Evolutionary conservation across 2,329 filamentous ascomycete genomes (phyloP).

Genomic region (Diplocarpon rosae): DNA sequence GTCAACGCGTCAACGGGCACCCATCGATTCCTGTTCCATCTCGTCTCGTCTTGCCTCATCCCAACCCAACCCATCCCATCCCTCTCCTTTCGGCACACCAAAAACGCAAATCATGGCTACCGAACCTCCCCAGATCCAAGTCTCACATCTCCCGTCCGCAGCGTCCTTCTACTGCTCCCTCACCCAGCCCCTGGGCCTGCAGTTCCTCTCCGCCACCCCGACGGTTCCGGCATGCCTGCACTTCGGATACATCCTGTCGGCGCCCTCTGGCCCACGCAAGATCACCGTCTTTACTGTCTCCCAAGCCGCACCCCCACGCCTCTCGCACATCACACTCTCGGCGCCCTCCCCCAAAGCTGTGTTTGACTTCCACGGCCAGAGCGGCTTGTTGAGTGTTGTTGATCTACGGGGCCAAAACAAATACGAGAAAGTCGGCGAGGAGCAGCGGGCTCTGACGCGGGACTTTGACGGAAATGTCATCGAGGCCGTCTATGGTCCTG

Average conservation of each 20-base stretch:
- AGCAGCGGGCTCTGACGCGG: slow-evolving; percentile 41
- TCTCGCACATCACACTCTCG: slow-evolving; percentile 43
- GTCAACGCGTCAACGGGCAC: too few species aligned
- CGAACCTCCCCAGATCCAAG: slow-evolving; percentile 40
- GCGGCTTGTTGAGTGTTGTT: slow-evolving; percentile 24
- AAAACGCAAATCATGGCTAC: not conserved
- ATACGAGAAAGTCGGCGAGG: slow-evolving; percentile 8
- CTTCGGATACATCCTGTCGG: slow-evolving; percentile 32
- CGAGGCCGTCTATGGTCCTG: slow-evolving; percentile 49
- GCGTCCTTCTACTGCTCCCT: slow-evolving; percentile 76
- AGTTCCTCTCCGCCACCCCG: slow-evolving; percentile 25
- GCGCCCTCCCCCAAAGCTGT: slow-evolving; percentile 56
- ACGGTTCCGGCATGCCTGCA: slow-evolving; percentile 19
- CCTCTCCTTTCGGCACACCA: too few species aligned
- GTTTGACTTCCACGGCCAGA: slow-evolving; percentile 53
- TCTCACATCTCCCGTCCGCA: slow-evolving; percentile 67
- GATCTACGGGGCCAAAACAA: slow-evolving; percentile 1
- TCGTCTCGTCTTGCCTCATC: too few species aligned
- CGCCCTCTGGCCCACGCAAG: slow-evolving; percentile 6
- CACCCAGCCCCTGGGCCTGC: slow-evolving; percentile 66
- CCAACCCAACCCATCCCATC: too few species aligned
- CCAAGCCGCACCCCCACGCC: slow-evolving; percentile 33
- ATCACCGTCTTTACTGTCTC: slow-evolving; percentile 31
- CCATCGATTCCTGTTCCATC: not conserved
- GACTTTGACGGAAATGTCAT: slow-evolving; percentile 80